Base-by-base conservation (phyloP, 2,329 filamentous ascomycete species). In the Dothistroma septosporum region DNA sequence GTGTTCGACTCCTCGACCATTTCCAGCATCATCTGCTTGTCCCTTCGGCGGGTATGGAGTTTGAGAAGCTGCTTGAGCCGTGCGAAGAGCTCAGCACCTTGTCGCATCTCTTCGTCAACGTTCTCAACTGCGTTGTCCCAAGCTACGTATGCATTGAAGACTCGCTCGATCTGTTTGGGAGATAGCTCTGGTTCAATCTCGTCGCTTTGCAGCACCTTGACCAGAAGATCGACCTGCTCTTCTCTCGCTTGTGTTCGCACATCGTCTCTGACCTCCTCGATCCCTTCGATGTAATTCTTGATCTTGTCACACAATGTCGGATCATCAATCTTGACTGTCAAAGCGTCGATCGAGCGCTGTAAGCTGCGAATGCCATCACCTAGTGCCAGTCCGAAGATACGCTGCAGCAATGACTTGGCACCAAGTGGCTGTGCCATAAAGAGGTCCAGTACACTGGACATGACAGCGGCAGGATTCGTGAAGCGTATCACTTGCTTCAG, bases 1-100 rank as follows among this genome's bases (percentile, higher is more conserved):
- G 94, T 97, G n/a, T 93, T 92, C 0, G 94, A 91, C 78, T 99
- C 93, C 76, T 97, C 92, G 56, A 99, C 94, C 70, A 97, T 87
- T 64, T 87, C 85, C 58, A 97, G 81, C 93, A 99, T 97, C 92
- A 96, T 97, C 33, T 87, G 82, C 85, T 99, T 99, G 75, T 99
- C 94, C 53, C 93, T 85, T 72, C 96, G 91, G 53, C 94, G 85
- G 11, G 91, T 93, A 75, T 92, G 89, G 35, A 99, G 82, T 78
- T 97, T 97, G 72, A 97, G 81, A 37, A 97, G 83, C 74, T 97
- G 93, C 78, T 99, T 99, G 68, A 99, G 81, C 70, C 96, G 89
- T 1, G 93, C 95, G 74, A 97, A 99, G 53, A 96, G 85, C 72
- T 96, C 87, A 0, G 93, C 94, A 0, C 92, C 92, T 73, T 93